phyloP scores from a whole-genome alignment of 768 basidiomycete genomes.

The Rossbeevera mucosa region DNA sequence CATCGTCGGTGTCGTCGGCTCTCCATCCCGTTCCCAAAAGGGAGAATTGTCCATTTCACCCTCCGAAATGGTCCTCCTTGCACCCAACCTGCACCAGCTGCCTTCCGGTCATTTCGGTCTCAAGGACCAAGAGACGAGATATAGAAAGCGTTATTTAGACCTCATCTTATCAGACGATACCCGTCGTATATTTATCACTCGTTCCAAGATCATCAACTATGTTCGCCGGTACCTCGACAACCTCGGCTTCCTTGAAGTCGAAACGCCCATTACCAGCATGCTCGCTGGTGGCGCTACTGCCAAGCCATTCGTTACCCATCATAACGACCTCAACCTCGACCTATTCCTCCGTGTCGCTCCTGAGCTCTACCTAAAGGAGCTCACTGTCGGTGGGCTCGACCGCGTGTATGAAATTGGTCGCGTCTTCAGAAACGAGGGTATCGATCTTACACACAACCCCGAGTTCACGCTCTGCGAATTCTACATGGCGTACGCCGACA shows the following conservation, averaged over 20 bases:
- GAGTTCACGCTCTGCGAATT: slow-evolving; percentile 99
- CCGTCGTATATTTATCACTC: slow-evolving; percentile 85
- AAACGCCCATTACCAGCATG: slow-evolving; percentile 97
- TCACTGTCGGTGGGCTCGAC: slow-evolving; percentile 94
- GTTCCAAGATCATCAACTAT: slow-evolving; percentile 89
- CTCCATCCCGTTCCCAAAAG: slow-evolving; percentile 88
- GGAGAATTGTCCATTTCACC: slow-evolving; percentile 92
- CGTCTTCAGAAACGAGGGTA: slow-evolving; percentile 97
- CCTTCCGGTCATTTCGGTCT: slow-evolving; percentile 90
- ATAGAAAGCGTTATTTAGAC: slow-evolving; percentile 98
- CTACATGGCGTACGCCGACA: slow-evolving; percentile 99
- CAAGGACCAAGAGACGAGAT: slow-evolving; percentile 96
- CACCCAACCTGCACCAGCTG: slow-evolving; percentile 94
- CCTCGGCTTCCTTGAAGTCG: slow-evolving; percentile 96
- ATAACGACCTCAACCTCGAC: slow-evolving; percentile 96
- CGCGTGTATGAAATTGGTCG: slow-evolving; percentile 98
- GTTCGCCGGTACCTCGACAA: slow-evolving; percentile 84
- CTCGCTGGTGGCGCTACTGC: slow-evolving; percentile 97
- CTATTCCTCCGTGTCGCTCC: slow-evolving; percentile 96
- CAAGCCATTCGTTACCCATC: slow-evolving; percentile 98
- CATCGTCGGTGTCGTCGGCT: slow-evolving; percentile 88
- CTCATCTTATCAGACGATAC: slow-evolving; percentile 91
- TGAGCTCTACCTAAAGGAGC: slow-evolving; percentile 96
- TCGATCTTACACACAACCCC: slow-evolving; percentile 98
- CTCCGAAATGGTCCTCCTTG: slow-evolving; percentile 75